These are phyloP conservation scores for Coemansia pectinata DNA, from an alignment of 192 early-diverging fungal species.

Conservation along the genomic window DNA sequence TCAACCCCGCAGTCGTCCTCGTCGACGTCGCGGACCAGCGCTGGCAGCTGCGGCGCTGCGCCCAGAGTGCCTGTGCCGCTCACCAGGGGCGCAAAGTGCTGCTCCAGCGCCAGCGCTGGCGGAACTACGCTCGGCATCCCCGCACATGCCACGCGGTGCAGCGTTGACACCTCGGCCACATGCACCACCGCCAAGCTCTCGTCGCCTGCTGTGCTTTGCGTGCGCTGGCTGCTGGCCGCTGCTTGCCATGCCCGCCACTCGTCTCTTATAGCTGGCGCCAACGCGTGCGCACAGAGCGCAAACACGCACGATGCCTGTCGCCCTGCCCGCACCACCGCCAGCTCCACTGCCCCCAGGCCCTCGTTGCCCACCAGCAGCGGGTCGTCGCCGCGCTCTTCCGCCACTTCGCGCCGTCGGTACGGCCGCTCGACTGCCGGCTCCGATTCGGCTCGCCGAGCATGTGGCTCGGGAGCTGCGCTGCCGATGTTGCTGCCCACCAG, in stretches of 20 bases:
- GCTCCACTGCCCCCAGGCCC: slow-evolving; percentile 45
- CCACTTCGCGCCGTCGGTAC: slow-evolving; percentile 19
- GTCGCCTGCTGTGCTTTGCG: not conserved
- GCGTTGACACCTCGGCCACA: slow-evolving; percentile 52
- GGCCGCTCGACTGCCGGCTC: not conserved
- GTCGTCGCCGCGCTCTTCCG: slow-evolving; percentile 30
- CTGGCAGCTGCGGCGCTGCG: slow-evolving; percentile 38
- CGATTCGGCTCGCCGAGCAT: not conserved
- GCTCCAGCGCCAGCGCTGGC: slow-evolving; percentile 48
- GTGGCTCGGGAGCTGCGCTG: not conserved
- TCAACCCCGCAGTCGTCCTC: slow-evolving; percentile 2
- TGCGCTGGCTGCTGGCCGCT: not conserved
- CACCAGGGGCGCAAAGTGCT: slow-evolving; percentile 28
- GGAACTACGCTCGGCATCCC: slow-evolving; percentile 40
- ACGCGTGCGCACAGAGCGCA: slow-evolving; percentile 52
- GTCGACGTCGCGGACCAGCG: slow-evolving; percentile 10
- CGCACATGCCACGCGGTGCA: slow-evolving; percentile 42
- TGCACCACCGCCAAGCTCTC: slow-evolving; percentile 39
- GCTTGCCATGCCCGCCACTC: slow-evolving; percentile 43
- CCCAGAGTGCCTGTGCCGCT: slow-evolving; percentile 24
- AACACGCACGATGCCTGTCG: slow-evolving; percentile 25
- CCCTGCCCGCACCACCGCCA: slow-evolving; percentile 27
- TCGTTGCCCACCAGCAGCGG: slow-evolving; percentile 53
- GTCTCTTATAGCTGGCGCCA: slow-evolving; percentile 22
- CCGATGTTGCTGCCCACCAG: slow-evolving; percentile 23